phyloP scores from a whole-genome alignment of 2,329 filamentous ascomycete genomes.

The Arthroderma sp. region DNA sequence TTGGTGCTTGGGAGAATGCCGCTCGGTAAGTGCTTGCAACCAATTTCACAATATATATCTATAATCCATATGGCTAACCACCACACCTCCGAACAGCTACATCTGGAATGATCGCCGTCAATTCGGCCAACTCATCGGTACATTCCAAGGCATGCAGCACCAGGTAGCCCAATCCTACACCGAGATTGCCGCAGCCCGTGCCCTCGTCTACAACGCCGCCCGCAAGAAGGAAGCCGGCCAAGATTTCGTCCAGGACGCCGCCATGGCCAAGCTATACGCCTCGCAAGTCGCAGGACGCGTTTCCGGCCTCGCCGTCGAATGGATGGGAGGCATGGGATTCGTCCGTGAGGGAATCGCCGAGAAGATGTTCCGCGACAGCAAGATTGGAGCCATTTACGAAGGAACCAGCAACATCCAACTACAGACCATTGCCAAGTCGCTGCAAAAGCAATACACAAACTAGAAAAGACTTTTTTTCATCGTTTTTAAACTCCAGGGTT shows the following conservation, averaged over 20 bases:
- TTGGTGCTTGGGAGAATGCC: constrained; percentile 91
- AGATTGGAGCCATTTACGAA: constrained; percentile 97
- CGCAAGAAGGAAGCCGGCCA: constrained; percentile 96
- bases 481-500: too few species aligned
- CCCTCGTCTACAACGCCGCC: constrained; percentile 88
- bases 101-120: constrained; percentile 98
- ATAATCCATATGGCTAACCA: neutral
- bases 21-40: constrained; percentile 44
- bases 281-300: constrained; percentile 86
- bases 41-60: neutral
- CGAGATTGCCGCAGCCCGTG: constrained; percentile 81
- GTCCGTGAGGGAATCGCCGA: constrained; percentile 91
- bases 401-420: constrained; percentile 59
- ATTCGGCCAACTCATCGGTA: constrained; percentile 83
- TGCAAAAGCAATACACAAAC: constrained; percentile 56
- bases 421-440: constrained; percentile 55
- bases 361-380: constrained; percentile 96
- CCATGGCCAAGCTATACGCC: constrained; percentile 94
- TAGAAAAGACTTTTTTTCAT: constrained; percentile 18
- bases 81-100: constrained; percentile 42
- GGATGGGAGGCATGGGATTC: constrained; percentile 99
- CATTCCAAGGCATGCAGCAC: constrained; percentile 99
- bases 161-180: constrained; percentile 93
- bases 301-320: constrained; percentile 77
- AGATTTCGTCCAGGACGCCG: constrained; percentile 87